Evolutionary conservation across 176 grass and related monocot genomes (phyloP).

Genomic region (Bromus sterilis): DNA sequence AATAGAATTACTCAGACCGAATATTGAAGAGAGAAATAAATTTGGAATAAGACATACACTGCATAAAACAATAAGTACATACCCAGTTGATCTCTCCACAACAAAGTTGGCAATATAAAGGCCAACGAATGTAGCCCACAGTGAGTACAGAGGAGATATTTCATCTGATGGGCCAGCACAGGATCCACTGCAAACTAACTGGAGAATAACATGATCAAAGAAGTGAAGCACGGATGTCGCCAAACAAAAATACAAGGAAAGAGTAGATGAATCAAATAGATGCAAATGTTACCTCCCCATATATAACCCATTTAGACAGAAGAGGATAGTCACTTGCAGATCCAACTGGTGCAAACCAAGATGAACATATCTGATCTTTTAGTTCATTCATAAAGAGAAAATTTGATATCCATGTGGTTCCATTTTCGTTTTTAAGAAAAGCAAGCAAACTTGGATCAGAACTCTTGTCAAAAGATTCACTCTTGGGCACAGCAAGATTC

Average conservation of each 20-base stretch:
- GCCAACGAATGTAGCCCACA: conserved; percentile 89
- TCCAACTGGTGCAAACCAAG: conserved; percentile 92
- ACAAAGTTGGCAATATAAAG: conserved; percentile 95
- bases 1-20: neutral
- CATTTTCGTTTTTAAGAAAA: conserved; percentile 56
- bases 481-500: conserved; percentile 68
- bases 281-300: conserved; percentile 61
- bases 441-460: conserved; percentile 38
- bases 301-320: conserved; percentile 90
- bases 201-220: conserved; percentile 51
- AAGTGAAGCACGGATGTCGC: conserved; percentile 10
- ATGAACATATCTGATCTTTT: conserved; percentile 94
- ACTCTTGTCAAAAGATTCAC: conserved; percentile 44
- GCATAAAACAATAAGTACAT: conserved; percentile 19
- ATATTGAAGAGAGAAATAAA: neutral
- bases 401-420: conserved; percentile 69
- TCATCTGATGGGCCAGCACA: conserved; percentile 84
- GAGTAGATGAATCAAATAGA: conserved; percentile 19
- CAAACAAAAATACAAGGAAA: neutral
- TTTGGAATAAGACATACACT: neutral
- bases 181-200: conserved; percentile 94
- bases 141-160: conserved; percentile 91
- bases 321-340: conserved; percentile 91
- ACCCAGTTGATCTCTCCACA: conserved; percentile 93
- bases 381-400: conserved; percentile 76